phyloP scores from a whole-genome alignment of 441 rosid genomes.

The Aquilaria agallochum region DNA sequence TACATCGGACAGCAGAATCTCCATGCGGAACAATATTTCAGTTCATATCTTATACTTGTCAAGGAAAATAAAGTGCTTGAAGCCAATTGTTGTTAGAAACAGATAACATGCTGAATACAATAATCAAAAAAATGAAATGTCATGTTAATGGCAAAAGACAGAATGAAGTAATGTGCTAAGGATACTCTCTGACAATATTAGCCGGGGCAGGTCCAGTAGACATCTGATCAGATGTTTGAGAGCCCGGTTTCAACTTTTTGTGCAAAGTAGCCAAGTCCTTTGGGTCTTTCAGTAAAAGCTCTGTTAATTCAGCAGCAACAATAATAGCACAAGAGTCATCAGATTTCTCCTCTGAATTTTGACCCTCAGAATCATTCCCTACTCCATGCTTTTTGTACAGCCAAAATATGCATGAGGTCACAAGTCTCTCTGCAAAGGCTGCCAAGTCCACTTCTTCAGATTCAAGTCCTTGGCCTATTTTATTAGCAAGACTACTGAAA shows the following conservation, averaged over 20 bases:
- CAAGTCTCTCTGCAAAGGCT: slow-evolving; percentile 78
- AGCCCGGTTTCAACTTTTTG: slow-evolving; percentile 32
- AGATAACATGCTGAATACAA: slow-evolving; percentile 2
- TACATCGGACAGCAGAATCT: slow-evolving; percentile 68
- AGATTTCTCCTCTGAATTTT: slow-evolving; percentile 14
- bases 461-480: slow-evolving; percentile 73
- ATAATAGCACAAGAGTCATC: slow-evolving; percentile 21
- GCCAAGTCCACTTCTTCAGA: slow-evolving; percentile 72
- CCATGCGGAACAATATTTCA: slow-evolving; percentile 92
- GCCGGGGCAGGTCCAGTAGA: slow-evolving; percentile 31
- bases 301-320: slow-evolving; percentile 45
- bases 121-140: neutral
- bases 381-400: slow-evolving; percentile 48
- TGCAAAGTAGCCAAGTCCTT: slow-evolving; percentile 55
- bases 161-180: slow-evolving; percentile 21
- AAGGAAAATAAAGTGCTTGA: slow-evolving; percentile 34
- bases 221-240: slow-evolving; percentile 26
- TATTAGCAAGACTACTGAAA: slow-evolving; percentile 49
- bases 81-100: neutral
- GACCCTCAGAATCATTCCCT: slow-evolving; percentile 27
- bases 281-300: slow-evolving; percentile 66
- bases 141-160: neutral
- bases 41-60: slow-evolving; percentile 62
- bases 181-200: slow-evolving; percentile 74
- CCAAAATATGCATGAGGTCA: slow-evolving; percentile 55